These are phyloP conservation scores for Naegleria gruberi DNA, from an alignment of 208 protist species.

Conservation along the genomic window DNA sequence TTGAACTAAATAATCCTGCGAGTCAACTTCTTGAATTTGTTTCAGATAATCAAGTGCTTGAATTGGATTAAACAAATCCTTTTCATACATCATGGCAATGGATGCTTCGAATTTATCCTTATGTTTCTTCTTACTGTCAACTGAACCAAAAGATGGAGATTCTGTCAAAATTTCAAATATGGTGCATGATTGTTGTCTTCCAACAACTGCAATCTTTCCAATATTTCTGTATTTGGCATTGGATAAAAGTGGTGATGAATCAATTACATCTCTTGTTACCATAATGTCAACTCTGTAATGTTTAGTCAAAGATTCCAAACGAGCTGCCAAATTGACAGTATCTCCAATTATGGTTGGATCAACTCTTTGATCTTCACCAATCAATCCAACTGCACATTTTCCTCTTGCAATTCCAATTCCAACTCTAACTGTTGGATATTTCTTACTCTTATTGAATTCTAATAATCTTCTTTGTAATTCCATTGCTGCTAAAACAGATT, in stretches of 20 bases:
- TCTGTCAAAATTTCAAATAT: no score
- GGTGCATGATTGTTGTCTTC: no score
- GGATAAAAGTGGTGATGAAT: no score
- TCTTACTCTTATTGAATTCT: conserved; percentile 40
- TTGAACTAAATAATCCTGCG: background rate
- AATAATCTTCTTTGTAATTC: conserved; percentile 34
- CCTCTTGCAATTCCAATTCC: conserved; percentile 17
- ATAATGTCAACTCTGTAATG: conserved; percentile 9
- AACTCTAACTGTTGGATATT: background rate
- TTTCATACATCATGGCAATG: background rate
- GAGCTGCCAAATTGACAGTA: conserved; percentile 31
- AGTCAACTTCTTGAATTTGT: background rate
- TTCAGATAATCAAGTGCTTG: background rate
- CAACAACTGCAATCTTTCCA: no score
- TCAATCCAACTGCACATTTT: conserved; percentile 3
- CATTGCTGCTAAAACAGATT: no score
- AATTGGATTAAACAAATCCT: background rate
- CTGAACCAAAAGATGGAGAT: no score
- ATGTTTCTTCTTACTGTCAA: background rate
- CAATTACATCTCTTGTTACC: background rate
- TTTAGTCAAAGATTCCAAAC: conserved; percentile 27
- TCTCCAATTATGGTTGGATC: conserved; percentile 31
- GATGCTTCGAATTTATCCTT: background rate
- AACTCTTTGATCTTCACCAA: conserved; percentile 4
- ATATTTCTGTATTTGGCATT: no score